Conservation (phyloP, 768 basidiomycete genomes). For the Boletus fagicola region DNA sequence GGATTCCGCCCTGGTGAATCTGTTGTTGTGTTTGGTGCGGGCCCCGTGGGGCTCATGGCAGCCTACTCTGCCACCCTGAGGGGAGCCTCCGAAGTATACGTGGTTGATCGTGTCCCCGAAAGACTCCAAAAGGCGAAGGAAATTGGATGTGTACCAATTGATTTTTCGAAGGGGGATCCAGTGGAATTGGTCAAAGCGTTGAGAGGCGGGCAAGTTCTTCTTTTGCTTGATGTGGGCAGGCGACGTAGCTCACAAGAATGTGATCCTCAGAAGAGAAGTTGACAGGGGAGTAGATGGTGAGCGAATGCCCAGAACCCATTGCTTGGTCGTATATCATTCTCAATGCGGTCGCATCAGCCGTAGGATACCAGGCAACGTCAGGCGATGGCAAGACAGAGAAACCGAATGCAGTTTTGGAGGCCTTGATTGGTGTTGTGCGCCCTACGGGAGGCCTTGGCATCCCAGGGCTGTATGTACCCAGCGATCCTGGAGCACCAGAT, state of each 20-base stretch:
- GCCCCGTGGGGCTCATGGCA: conserved; percentile 42
- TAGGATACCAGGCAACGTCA: conserved; percentile 37
- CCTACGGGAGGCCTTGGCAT: conserved; percentile 39
- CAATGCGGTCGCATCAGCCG: conserved; percentile 44
- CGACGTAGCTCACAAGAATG: background rate
- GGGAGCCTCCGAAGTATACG: conserved; percentile 54
- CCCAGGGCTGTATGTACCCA: conserved; percentile 55
- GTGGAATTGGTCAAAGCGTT: background rate
- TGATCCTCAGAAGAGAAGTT: background rate
- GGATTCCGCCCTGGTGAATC: background rate
- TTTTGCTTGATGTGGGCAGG: background rate
- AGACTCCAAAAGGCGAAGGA: conserved; percentile 39
- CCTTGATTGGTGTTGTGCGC: conserved; percentile 25
- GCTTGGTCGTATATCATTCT: background rate
- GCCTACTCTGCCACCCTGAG: conserved; percentile 49
- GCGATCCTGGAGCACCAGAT: conserved; percentile 55
- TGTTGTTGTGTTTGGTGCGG: background rate
- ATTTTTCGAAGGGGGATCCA: conserved; percentile 26
- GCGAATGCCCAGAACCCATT: background rate
- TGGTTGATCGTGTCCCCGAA: conserved; percentile 56
- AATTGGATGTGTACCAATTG: conserved; percentile 48
- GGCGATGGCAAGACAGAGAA: conserved; percentile 55
- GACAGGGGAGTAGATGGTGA: conserved; percentile 1
- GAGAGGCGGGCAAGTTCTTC: conserved; percentile 1
- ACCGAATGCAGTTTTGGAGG: conserved; percentile 53